Base-by-base conservation (phyloP, 129 eudicot species). In the Flaveria ramosissima region DNA sequence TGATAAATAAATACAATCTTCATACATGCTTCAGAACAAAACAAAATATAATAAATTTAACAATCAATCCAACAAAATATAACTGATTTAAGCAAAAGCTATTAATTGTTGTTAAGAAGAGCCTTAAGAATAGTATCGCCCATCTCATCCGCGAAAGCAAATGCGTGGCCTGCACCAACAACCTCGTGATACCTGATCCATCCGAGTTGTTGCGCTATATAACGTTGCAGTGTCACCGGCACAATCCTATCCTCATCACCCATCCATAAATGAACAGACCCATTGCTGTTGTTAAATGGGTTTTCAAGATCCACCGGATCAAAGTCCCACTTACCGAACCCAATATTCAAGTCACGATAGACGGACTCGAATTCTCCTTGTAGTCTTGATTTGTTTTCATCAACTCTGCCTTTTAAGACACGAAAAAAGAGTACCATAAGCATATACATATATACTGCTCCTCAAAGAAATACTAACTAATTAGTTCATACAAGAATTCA, bases 181-280 rank as follows among this genome's bases (percentile, higher is more conserved):
- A 86, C 17, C 79, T 89, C 91, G 64, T 89, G 95, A 65, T 89
- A 89, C 19, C 81, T 76, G 74, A 89, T 78, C 95, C 95, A 89
- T 6, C 83, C 83, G 5, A 84, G 84, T 76, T 59, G 69, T 6
- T 75, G 46, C 70, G 75, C 88, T 30, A 89, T 89, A 74, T 80
- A 83, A 4, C 91, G 84, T 71, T 89, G 95, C 73, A 89, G 71
- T 16, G 76, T 41, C 23, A 75, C 91, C 3, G 87, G 86, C 11
- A 86, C 91, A 11, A 86, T 55, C 36, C 2, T 9, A 66, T 89
- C 95, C 9, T 80, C 91, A 56, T 86, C 87, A 11, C 95, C 95
- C 17, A 82, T 86, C 95, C 95, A 89, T 13, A 89, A 42, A 70
- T 89, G 91, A 48, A 45, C 48, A 9, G 48, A 45, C 48, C 14